A percentile compares a stretch with the other conserved stretches of the same genome.
Conservation (phyloP, 371 early-diverging fungal species). For the Circinella umbellata region DNA sequence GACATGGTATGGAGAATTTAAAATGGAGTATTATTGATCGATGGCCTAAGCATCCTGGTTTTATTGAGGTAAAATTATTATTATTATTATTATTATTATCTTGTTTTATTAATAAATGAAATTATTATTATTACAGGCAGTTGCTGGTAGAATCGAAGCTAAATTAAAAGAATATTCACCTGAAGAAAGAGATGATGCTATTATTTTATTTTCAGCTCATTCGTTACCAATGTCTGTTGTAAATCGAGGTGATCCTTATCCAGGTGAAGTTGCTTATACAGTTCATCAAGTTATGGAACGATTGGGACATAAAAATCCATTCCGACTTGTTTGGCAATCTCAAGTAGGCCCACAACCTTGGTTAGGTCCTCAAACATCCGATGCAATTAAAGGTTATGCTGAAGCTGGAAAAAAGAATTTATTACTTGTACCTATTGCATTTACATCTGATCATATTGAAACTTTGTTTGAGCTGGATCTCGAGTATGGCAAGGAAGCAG, state of each 20-base stretch:
- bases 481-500: constrained; percentile 88
- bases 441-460: constrained; percentile 96
- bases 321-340: constrained; percentile 96
- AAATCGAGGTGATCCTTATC: constrained; percentile 91
- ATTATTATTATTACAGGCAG: constrained; percentile 41
- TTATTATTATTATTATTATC: background rate
- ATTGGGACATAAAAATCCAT: constrained; percentile 76
- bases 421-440: constrained; percentile 92
- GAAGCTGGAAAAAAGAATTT: constrained; percentile 78
- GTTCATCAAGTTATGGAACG: constrained; percentile 83
- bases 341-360: constrained; percentile 95
- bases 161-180: constrained; percentile 72
- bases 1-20: constrained; percentile 68
- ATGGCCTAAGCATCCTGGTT: constrained; percentile 89
- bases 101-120: background rate
- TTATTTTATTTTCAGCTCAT: constrained; percentile 95
- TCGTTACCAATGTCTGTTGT: constrained; percentile 94
- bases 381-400: constrained; percentile 79
- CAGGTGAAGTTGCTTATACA: constrained; percentile 91
- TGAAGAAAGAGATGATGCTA: constrained; percentile 69
- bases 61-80: constrained; percentile 67
- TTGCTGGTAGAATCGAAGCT: constrained; percentile 76
- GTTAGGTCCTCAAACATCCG: constrained; percentile 91
- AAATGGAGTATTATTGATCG: constrained; percentile 94
- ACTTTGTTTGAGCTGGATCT: constrained; percentile 95